Base-by-base conservation (phyloP, 169 alveolate species). In the Plasmodium adleri region DNA sequence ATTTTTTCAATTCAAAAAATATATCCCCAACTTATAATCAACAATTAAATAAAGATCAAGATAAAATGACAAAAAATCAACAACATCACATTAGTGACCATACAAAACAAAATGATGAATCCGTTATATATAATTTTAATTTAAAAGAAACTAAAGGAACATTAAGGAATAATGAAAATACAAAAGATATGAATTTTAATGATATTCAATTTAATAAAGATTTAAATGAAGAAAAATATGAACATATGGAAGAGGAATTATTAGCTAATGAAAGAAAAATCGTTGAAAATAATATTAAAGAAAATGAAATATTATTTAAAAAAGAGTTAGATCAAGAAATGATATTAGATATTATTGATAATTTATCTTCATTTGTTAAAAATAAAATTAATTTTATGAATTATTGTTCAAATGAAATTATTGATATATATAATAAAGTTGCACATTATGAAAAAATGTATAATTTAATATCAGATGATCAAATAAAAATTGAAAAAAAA, bases 361-460 rank as follows among this genome's bases (percentile, higher is more conserved):
- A 83, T 63, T 72, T 83, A 60, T 83, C 91, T 49, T 83, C 91
- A 5, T 83, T 83, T 83, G 91, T 83, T 67, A 83, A 83, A 83
- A 83, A 83, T 83, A 83, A 83, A 83, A 83, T 83, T 72, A 83
- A 83, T 83, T 83, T 83, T 49, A 83, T 83, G 91, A 83, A 83
- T 83, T 83, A 83, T 68, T 83, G 91, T 83, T 83, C 91, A 39
- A 83, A 83, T 68, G 91, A 83, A 83, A 83, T 83, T 2, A 56
- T 83, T 60, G 91, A 83, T 60, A 83, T 68, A 68, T 83, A 83
- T 56, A 83, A 83, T 62, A 83, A 83, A 83, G 85, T 83, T 15
- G 80, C 91, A 20, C 73, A 83, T 83, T 83, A 83, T 62, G 91
- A 83, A 68, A 83, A 83, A 83, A 83, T 83, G 91, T 83, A 83